Base-by-base conservation (phyloP, 371 early-diverging fungal species). In the Rhizomucor pusillus region DNA sequence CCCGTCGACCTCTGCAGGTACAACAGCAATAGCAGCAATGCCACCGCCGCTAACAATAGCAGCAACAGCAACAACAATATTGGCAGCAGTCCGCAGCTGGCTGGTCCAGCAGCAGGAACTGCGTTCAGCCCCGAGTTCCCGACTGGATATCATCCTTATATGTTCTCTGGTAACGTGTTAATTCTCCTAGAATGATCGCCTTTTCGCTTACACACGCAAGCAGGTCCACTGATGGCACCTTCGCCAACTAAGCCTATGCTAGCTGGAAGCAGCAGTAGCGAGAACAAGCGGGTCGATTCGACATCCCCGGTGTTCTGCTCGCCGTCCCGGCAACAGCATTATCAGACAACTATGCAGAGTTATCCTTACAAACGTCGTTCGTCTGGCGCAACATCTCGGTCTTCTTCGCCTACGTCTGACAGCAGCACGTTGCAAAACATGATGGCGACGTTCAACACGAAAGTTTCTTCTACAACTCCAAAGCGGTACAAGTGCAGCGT, bases 401-500 rank as follows among this genome's bases (percentile, higher is more conserved):
- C 61, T 10, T 52, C 61, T 18, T 56, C 61, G 11, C 56, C 61
- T 16, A 36, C 46, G 10, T 51, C 50, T 1, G 50, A 41, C 33
- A 37, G 46, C 33, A 48, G 43, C 33, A 41, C 40, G 48, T 49
- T 25, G 14, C 57, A 57, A 23, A 50, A 45, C 46, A 50, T 57
- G 57, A 57, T 57, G 57, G 57, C 57, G 35, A 57, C 57, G 5
- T 57, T 57, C 47, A 57, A 51, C 56, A 60, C 56, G 19, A 55
- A 54, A 47, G 47, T 43, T 14, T 25, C 52, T 13, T 55, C 63
- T 12, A 40, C 57, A 0, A 63, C 59, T 29, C 65, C 68, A 13
- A 66, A 60, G 16, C 57, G 66, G 40, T 69, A 69, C 44, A 59
- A 55, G 9, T 86, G 86, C 50, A 67, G 66, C 2, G 59, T 73